These are phyloP conservation scores for Croton setiger DNA, from an alignment of 441 rosid species.

Conservation along the genomic window DNA sequence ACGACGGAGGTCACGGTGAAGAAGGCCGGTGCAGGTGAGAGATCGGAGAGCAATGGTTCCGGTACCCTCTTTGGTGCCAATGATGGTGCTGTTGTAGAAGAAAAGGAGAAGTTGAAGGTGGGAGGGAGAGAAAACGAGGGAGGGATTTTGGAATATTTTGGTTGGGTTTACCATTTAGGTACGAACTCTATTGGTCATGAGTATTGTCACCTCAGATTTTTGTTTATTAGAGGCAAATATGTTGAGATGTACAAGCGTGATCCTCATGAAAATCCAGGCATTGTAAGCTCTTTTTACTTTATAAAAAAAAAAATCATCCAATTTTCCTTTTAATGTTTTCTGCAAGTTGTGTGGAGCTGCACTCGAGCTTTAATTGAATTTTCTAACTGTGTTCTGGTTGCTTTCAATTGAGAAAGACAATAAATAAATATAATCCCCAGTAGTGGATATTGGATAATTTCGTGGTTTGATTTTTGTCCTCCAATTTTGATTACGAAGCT, in stretches of 20 bases:
- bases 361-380: neutral
- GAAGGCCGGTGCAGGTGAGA: constrained; percentile 34
- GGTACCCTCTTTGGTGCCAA: constrained; percentile 22
- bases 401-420: neutral
- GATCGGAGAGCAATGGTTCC: constrained; percentile 34
- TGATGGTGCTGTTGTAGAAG: neutral
- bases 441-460: neutral
- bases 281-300: constrained; percentile 39
- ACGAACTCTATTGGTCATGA: constrained; percentile 74
- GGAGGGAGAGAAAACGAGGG: constrained; percentile 28
- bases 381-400: neutral
- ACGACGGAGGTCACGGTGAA: constrained; percentile 26
- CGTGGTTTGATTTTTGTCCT: neutral
- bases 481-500: neutral
- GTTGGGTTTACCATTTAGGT: constrained; percentile 88
- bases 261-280: constrained; percentile 84
- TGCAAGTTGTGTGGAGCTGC: neutral
- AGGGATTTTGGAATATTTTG: constrained; percentile 57
- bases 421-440: too few relatives aligned
- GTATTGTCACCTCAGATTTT: constrained; percentile 69
- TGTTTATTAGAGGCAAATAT: constrained; percentile 64
- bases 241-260: constrained; percentile 92
- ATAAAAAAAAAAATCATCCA: too few relatives aligned
- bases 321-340: neutral
- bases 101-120: neutral